These are phyloP conservation scores for Penicillium egyptiacum DNA, from an alignment of 495 filamentous ascomycete genomes.

Conservation along the genomic window DNA sequence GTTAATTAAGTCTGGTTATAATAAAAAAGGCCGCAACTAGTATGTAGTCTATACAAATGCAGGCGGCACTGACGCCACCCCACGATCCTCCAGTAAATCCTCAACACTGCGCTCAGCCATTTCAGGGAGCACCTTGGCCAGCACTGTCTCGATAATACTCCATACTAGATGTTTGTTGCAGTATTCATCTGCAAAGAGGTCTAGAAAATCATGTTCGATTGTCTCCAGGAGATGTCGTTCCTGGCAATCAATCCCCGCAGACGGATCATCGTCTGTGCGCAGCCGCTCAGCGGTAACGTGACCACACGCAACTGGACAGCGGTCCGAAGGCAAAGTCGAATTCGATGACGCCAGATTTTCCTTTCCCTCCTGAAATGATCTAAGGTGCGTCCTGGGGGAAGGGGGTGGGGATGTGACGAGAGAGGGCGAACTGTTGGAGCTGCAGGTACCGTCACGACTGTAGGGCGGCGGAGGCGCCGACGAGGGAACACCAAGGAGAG, in stretches of 20 bases:
- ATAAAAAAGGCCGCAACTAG: constrained; percentile 1
- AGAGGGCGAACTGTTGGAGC: constrained; percentile 22
- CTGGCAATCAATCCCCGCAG: constrained; percentile 31
- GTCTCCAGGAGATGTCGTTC: constrained; percentile 41
- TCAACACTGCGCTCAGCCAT: constrained; percentile 68
- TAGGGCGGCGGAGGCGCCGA: constrained; percentile 15
- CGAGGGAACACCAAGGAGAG: constrained; percentile 37
- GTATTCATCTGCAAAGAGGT: constrained; percentile 76
- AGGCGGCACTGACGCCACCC: constrained; percentile 38
- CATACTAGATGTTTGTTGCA: constrained; percentile 89
- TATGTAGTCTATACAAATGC: constrained; percentile 12
- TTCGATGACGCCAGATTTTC: constrained; percentile 10
- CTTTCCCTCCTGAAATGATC: constrained; percentile 11
- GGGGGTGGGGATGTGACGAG: constrained; percentile 19
- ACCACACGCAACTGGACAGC: background rate
- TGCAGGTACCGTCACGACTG: constrained; percentile 31
- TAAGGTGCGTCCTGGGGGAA: constrained; percentile 7
- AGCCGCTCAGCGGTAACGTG: constrained; percentile 8
- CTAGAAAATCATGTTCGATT: constrained; percentile 57
- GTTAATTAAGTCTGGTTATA: constrained; percentile 12
- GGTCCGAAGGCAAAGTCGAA: constrained; percentile 7
- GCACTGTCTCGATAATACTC: constrained; percentile 69
- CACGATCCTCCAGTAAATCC: constrained; percentile 71
- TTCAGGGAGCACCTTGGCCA: constrained; percentile 82
- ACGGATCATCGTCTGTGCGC: constrained; percentile 17